Evolutionary conservation across 148 eudicot genomes (phyloP).

Genomic region (Pouteria glomerata): DNA sequence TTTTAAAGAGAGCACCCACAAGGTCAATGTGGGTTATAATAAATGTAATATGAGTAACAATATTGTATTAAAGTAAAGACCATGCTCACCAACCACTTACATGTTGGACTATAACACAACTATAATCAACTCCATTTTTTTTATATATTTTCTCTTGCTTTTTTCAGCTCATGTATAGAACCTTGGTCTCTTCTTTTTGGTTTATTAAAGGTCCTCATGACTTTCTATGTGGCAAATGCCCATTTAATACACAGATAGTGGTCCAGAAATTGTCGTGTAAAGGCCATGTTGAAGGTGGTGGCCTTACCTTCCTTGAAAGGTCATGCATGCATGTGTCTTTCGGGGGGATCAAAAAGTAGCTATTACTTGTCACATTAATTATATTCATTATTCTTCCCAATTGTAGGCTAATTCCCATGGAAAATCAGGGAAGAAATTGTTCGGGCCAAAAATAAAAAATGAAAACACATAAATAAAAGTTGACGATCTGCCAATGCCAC

Average conservation of each 20-base stretch:
- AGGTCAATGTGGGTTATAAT: background rate
- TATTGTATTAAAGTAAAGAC: constrained; percentile 6
- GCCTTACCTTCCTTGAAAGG: constrained; percentile 12
- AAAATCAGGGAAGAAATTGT: background rate
- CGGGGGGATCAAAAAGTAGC: background rate
- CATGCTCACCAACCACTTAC: constrained; percentile 1
- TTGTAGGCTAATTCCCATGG: background rate
- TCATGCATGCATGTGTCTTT: background rate
- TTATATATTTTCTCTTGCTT: background rate
- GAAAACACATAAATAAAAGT: background rate
- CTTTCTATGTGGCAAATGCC: constrained; percentile 18
- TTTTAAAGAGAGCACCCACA: background rate
- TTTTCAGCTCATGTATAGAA: background rate
- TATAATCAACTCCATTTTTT: background rate
- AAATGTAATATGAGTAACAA: background rate
- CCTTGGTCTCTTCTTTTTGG: constrained; percentile 15
- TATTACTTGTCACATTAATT: background rate
- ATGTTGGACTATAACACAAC: background rate
- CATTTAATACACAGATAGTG: constrained; percentile 18
- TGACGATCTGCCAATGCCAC: no score
- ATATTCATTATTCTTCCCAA: background rate
- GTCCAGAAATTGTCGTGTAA: constrained; percentile 14
- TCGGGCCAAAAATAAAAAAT: background rate
- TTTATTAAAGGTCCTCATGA: constrained; percentile 8
- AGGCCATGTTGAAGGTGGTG: constrained; percentile 12